Percentiles rank a stretch among this genome's conserved stretches.
Evolutionary conservation across 73 alveolate species (phyloP).

Genomic region (Halteria grandinella): DNA sequence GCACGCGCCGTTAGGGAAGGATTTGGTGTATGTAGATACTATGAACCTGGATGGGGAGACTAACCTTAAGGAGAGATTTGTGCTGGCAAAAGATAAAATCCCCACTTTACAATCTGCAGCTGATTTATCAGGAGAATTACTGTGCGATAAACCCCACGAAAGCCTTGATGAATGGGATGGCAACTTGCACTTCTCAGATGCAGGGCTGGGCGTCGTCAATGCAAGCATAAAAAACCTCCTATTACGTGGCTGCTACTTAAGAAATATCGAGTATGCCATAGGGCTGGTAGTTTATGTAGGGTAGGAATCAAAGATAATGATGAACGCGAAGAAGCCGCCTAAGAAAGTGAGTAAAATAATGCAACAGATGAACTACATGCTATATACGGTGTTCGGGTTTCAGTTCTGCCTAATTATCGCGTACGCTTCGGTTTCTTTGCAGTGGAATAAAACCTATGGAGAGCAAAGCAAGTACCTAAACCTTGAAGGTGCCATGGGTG

Average conservation of each 20-base stretch:
- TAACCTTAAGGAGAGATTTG: constrained; percentile 45
- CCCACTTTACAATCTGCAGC: not conserved
- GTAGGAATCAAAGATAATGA: constrained; percentile 94
- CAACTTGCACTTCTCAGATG: constrained; percentile 44
- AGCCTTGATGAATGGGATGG: constrained; percentile 87
- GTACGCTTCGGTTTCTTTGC: constrained; percentile 35
- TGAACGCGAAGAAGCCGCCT: constrained; percentile 93
- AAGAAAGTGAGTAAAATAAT: constrained; percentile 87
- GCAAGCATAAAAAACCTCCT: constrained; percentile 64
- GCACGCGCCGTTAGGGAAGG: constrained; percentile 69
- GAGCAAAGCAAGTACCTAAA: constrained; percentile 22
- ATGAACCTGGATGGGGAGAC: constrained; percentile 89
- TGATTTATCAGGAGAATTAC: constrained; percentile 66
- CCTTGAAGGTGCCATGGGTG: not conserved
- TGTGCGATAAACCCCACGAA: constrained; percentile 88
- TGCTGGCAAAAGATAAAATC: not conserved
- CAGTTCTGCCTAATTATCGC: constrained; percentile 46
- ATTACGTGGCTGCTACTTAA: constrained; percentile 92
- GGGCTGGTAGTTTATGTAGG: constrained; percentile 97
- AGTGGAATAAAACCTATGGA: constrained; percentile 30
- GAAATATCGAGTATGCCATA: constrained; percentile 86
- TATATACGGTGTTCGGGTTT: constrained; percentile 74
- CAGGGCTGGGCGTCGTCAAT: too few relatives aligned
- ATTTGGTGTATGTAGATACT: constrained; percentile 74
- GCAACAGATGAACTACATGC: constrained; percentile 81